These are phyloP conservation scores for Taphrina flavorubra DNA, from an alignment of 1,139 yeast genomes.

Conservation along the genomic window DNA sequence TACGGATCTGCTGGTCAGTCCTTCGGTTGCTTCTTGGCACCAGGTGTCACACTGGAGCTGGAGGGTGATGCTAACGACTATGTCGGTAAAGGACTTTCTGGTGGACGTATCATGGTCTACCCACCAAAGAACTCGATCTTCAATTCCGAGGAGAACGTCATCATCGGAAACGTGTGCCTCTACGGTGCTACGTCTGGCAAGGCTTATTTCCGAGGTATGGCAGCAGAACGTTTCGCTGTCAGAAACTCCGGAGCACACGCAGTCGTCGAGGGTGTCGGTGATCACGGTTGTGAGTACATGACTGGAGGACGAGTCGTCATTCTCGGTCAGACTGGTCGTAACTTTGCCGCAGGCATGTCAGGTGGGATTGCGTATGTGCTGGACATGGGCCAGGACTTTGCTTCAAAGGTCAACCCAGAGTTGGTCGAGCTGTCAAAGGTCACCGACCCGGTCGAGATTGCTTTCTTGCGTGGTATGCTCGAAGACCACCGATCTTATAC, in stretches of 20 bases:
- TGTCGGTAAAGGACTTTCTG: conserved; percentile 96
- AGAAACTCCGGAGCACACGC: conserved; percentile 98
- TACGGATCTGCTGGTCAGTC: conserved; percentile 98
- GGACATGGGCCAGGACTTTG: conserved; percentile 92
- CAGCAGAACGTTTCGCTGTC: conserved; percentile 97
- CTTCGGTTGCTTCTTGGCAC: conserved; percentile 95
- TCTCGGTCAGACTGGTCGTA: conserved; percentile 87
- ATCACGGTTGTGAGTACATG: conserved; percentile 99
- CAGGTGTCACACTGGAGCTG: conserved; percentile 91
- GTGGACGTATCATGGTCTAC: conserved; percentile 89
- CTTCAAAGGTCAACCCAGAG: conserved; percentile 76
- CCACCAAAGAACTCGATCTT: conserved; percentile 85
- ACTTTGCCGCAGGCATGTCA: conserved; percentile 99
- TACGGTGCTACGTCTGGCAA: conserved; percentile 97
- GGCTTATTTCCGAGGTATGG: conserved; percentile 94
- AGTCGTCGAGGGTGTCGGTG: conserved; percentile 97
- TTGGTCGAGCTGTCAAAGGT: conserved; percentile 80
- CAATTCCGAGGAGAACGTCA: conserved; percentile 94
- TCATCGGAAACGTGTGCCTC: conserved; percentile 95
- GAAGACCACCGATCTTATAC: conserved; percentile 97
- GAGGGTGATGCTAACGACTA: conserved; percentile 99
- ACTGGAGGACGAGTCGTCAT: conserved; percentile 98
- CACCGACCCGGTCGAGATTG: conserved; percentile 88
- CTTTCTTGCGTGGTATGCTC: conserved; percentile 87
- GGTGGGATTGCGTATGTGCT: conserved; percentile 98